Evolutionary conservation across 2,329 filamentous ascomycete genomes (phyloP), one percentile per base, ranked within the genome.

Genomic region (Niveomyces coronatus): DNA sequence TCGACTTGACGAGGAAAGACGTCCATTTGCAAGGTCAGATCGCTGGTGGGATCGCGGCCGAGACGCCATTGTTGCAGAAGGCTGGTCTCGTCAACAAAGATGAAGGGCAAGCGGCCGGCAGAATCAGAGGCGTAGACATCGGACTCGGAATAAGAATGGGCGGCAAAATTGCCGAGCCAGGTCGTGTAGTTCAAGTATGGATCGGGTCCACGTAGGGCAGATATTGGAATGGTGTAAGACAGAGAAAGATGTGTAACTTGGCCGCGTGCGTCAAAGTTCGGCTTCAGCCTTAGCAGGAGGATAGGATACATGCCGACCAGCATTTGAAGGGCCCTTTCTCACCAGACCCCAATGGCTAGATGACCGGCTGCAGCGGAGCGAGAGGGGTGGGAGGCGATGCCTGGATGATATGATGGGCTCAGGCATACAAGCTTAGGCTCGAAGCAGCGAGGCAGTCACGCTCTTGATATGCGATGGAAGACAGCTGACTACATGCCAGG

Each of bases 1-100:
- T 44, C 41, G 26, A 44, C 41, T 9, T 42, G 30, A 14, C 43
- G 43, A 6, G 45, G 43, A 13, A 37, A 42, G n/a, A 47, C 45
- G 8, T 44, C 24, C 35, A 44, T 40, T 17, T 34, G 22, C 9
- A 47, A 27, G 9, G 27, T 37, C 26, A 47, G 16, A n/a, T 44
- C 43, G 38, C 45, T 44, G 16, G 26, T 26, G 2, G 41, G 35
- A 20, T 44, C 33, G 22, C 45, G 18, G 6, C 31, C 35, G 14
- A 44, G 39, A 11, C 24, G 32, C 44, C 45, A 47, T 29, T 47
- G 41, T 17, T 47, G 43, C 22, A 35, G 27, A 4, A 23, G 33
- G 27, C 42, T 41, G 3, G 37, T 41, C 26, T 41, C 43, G 4
- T 43, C 37, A n/a, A 26, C 40, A 23, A 35, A 46, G 8, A 24